These are phyloP conservation scores for Alternaria longipes DNA, from an alignment of 2,329 filamentous ascomycete genomes.

Conservation along the genomic window DNA sequence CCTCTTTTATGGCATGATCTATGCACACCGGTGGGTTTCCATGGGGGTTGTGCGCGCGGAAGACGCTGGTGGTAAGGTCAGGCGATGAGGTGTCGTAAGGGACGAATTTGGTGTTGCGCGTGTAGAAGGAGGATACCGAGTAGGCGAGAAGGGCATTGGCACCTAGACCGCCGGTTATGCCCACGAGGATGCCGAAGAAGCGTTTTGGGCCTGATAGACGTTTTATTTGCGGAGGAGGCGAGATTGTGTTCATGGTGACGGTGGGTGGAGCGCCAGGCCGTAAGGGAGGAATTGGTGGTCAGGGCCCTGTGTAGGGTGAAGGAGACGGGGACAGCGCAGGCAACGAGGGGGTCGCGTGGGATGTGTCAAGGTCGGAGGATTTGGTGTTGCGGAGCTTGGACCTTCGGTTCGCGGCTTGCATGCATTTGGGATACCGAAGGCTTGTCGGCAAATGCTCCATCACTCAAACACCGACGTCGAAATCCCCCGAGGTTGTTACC, in stretches of 20 bases:
- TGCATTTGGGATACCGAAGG: slow-evolving; percentile 23
- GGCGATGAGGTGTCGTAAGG: slow-evolving; percentile 44
- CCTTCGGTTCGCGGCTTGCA: slow-evolving; percentile 18
- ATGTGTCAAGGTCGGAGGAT: slow-evolving; percentile 8
- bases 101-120: slow-evolving; percentile 49
- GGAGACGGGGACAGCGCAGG: not conserved
- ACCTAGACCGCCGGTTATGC: slow-evolving; percentile 41
- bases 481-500: not conserved
- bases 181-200: slow-evolving; percentile 43
- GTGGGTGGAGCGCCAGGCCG: not conserved
- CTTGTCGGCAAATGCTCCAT: slow-evolving; percentile 4
- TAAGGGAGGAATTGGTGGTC: not conserved
- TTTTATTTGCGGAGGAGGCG: slow-evolving; percentile 42
- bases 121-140: slow-evolving; percentile 46
- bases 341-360: not conserved
- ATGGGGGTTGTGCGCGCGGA: slow-evolving; percentile 44
- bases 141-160: slow-evolving; percentile 47
- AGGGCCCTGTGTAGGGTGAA: not conserved
- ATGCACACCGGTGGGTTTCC: slow-evolving; percentile 47
- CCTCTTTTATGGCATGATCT: slow-evolving; percentile 49
- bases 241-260: slow-evolving; percentile 48
- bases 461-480: slow-evolving; percentile 1
- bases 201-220: slow-evolving; percentile 42
- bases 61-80: slow-evolving; percentile 35
- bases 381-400: slow-evolving; percentile 27